These are phyloP conservation scores for Sporodiniella umbellata DNA, from an alignment of 371 early-diverging fungal species.

Conservation along the genomic window DNA sequence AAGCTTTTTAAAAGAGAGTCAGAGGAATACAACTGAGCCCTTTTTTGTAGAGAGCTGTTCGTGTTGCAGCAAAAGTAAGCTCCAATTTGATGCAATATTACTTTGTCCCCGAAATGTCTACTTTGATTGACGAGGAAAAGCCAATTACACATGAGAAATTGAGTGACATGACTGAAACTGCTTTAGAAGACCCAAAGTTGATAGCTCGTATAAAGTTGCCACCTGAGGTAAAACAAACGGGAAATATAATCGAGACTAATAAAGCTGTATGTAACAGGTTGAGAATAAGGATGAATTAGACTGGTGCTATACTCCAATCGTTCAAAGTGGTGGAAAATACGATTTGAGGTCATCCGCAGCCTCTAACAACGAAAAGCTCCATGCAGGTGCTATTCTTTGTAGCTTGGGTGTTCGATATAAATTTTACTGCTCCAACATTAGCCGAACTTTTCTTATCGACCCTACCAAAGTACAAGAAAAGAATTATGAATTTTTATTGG, in stretches of 20 bases:
- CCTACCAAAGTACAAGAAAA: conserved; percentile 88
- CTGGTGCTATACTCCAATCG: conserved; percentile 93
- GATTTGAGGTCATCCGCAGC: conserved; percentile 81
- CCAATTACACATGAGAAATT: conserved; percentile 86
- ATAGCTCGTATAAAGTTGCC: conserved; percentile 65
- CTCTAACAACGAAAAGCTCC: conserved; percentile 70
- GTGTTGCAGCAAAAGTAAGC: conserved; percentile 72
- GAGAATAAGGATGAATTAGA: conserved; percentile 61
- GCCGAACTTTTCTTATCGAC: conserved; percentile 90
- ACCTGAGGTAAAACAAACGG: conserved; percentile 67
- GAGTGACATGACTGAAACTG: conserved; percentile 72
- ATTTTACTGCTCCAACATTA: conserved; percentile 91
- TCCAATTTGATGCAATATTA: conserved; percentile 80
- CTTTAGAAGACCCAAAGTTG: conserved; percentile 67
- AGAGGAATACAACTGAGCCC: background rate
- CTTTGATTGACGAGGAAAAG: conserved; percentile 85
- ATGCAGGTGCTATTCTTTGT: conserved; percentile 88
- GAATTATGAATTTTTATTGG: conserved; percentile 86
- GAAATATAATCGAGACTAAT: no score
- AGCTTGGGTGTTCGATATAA: conserved; percentile 92
- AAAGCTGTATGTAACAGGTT: conserved; percentile 11
- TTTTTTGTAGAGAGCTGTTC: conserved; percentile 29
- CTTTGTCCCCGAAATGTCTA: conserved; percentile 81
- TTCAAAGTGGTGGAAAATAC: conserved; percentile 96
- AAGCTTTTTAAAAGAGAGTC: background rate